phyloP scores from a whole-genome alignment of 2,329 filamentous ascomycete genomes.

The Penicillium olsonii region DNA sequence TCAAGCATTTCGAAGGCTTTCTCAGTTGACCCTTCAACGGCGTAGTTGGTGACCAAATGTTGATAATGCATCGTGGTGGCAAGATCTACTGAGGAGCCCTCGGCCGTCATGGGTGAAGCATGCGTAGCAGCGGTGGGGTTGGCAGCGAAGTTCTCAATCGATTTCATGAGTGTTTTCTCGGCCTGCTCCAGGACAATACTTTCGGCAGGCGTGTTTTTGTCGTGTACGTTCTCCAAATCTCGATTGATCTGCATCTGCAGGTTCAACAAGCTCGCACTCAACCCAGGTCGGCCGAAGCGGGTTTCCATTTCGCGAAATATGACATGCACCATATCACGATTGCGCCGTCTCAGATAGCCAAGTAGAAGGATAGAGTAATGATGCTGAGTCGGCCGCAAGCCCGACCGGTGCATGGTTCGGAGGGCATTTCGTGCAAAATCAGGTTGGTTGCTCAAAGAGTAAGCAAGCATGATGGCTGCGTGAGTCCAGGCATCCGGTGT shows the following conservation, averaged over 20 bases:
- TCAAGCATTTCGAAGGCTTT: conserved; percentile 59
- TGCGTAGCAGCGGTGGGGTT: conserved; percentile 48
- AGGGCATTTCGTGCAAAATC: conserved; percentile 58
- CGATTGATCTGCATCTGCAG: conserved; percentile 38
- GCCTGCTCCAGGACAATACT: conserved; percentile 32
- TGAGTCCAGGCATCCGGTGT: conserved; percentile 60
- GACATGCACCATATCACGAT: conserved; percentile 52
- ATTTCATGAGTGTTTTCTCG: conserved; percentile 40
- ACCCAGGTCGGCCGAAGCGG: conserved; percentile 35
- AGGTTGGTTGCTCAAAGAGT: conserved; percentile 56
- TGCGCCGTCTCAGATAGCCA: conserved; percentile 52
- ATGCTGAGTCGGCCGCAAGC: conserved; percentile 43
- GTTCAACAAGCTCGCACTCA: conserved; percentile 38
- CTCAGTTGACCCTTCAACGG: conserved; percentile 46
- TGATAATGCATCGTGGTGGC: conserved; percentile 56
- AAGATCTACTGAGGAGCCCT: conserved; percentile 40
- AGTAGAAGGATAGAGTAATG: conserved; percentile 51
- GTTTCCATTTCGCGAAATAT: conserved; percentile 49
- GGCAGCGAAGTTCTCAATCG: conserved; percentile 40
- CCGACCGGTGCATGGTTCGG: conserved; percentile 37
- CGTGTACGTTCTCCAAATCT: conserved; percentile 30
- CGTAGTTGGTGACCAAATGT: conserved; percentile 59
- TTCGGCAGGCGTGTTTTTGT: conserved; percentile 13
- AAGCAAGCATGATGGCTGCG: conserved; percentile 60
- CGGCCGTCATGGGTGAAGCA: conserved; percentile 37